These are phyloP conservation scores for Dictyostelium intermedium DNA, from an alignment of 78 protist genomes.

Conservation along the genomic window DNA sequence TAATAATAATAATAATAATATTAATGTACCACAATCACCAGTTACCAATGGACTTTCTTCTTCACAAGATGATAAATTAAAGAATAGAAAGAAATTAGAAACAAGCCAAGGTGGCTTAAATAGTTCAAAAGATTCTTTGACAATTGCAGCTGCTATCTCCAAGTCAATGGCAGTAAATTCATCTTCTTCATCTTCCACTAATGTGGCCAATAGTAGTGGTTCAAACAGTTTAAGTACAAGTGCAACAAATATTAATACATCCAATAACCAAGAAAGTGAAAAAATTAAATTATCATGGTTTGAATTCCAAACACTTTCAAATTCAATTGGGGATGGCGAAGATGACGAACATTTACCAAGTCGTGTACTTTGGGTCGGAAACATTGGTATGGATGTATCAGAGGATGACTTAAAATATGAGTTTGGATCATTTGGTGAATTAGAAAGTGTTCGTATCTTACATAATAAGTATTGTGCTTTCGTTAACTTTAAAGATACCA, in stretches of 20 bases:
- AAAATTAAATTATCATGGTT: conserved; percentile 65
- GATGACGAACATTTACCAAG: conserved; percentile 62
- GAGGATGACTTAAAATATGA: conserved; percentile 68
- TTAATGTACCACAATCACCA: not conserved
- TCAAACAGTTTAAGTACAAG: conserved; percentile 19
- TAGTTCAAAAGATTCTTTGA: not conserved
- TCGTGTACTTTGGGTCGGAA: conserved; percentile 83
- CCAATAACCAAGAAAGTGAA: not conserved
- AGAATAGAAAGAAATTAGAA: conserved; percentile 9
- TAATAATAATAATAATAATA: not conserved
- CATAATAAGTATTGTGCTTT: conserved; percentile 78
- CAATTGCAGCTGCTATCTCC: not conserved
- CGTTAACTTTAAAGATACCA: conserved; percentile 61
- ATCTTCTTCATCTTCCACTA: not conserved
- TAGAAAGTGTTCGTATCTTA: conserved; percentile 70
- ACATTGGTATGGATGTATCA: conserved; percentile 68
- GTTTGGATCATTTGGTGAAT: conserved; percentile 62
- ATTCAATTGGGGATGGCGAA: not conserved
- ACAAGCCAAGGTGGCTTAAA: conserved; percentile 16
- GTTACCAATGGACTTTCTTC: not conserved
- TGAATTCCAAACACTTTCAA: conserved; percentile 40
- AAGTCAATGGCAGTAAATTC: not conserved
- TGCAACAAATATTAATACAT: conserved; percentile 4
- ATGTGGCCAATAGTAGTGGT: not conserved
- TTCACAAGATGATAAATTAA: not conserved